Percentiles rank a stretch among this genome's conserved stretches.
Conservation (phyloP, 2,329 filamentous ascomycete genomes). For the Colletotrichum orchidophilum region DNA sequence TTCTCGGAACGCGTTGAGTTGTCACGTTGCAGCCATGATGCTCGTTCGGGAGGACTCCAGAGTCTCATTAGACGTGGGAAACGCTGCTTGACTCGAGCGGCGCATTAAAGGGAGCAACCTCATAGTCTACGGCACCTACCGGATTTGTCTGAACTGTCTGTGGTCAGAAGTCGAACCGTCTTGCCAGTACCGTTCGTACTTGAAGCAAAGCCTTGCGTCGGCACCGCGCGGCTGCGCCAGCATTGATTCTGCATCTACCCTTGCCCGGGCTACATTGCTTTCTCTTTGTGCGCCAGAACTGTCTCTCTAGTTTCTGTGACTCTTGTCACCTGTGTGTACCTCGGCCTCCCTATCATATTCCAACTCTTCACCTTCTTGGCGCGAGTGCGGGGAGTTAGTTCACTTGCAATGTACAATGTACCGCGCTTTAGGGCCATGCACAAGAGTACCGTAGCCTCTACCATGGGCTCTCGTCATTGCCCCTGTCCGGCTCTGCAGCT, state of each 20-base stretch:
- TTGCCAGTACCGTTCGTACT: neutral
- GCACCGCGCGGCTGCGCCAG: conserved; percentile 2
- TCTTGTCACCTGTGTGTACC: no score
- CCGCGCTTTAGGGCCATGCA: neutral
- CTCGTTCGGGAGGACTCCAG: conserved; percentile 4
- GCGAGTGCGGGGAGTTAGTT: conserved; percentile 3
- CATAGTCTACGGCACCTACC: neutral
- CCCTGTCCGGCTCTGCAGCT: conserved; percentile 3
- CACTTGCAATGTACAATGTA: neutral
- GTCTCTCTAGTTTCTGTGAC: no score
- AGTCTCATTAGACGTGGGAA: conserved; percentile 10
- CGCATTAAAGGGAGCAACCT: no score
- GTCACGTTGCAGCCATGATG: conserved; percentile 2
- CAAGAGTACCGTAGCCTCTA: neutral
- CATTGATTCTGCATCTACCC: neutral
- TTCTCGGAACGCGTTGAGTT: neutral
- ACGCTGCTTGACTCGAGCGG: conserved; percentile 20
- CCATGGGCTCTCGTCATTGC: conserved; percentile 7
- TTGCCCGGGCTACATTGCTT: neutral
- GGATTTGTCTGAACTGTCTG: neutral
- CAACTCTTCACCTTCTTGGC: neutral
- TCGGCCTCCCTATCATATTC: no score
- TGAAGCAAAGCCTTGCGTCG: conserved; percentile 5
- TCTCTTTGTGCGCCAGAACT: no score
- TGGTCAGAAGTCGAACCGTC: neutral